Percentiles rank a stretch among this genome's conserved stretches.
phyloP scores from a whole-genome alignment of 805 yeast species.

The Candida methanosorbosa region DNA sequence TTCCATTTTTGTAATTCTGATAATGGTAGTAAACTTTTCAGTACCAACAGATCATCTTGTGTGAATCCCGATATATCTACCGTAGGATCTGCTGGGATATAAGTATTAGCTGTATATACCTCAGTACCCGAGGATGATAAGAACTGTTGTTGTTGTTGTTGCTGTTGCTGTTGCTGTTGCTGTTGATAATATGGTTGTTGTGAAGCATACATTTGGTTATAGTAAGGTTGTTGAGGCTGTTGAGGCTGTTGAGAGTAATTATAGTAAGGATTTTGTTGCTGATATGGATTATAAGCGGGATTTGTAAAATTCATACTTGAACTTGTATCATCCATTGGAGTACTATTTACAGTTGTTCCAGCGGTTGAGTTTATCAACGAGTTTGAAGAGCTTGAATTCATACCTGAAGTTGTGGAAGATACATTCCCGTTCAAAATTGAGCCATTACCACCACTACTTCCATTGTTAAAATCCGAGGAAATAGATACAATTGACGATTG shows the following conservation, averaged over 20 bases:
- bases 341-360: too few relatives aligned
- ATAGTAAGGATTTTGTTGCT: background rate
- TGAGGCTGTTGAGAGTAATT: background rate
- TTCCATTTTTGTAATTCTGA: slow-evolving; percentile 28
- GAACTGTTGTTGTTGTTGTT: background rate
- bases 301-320: too few relatives aligned
- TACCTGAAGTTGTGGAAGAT: too few relatives aligned
- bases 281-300: too few relatives aligned
- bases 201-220: background rate
- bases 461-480: too few relatives aligned
- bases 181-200: background rate
- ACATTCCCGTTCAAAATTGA: too few relatives aligned
- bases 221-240: background rate
- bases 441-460: too few relatives aligned
- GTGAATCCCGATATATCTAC: slow-evolving; percentile 18
- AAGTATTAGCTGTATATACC: slow-evolving; percentile 4
- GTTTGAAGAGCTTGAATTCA: too few relatives aligned
- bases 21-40: slow-evolving; percentile 18
- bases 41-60: slow-evolving; percentile 19
- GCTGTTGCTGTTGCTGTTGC: background rate
- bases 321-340: too few relatives aligned
- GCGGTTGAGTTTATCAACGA: too few relatives aligned
- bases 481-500: too few relatives aligned
- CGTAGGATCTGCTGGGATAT: slow-evolving; percentile 17
- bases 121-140: background rate